Percentiles rank a stretch among this genome's conserved stretches.
phyloP scores from a whole-genome alignment of 1,284 basidiomycete species.

The Boletellus deceptivus region DNA sequence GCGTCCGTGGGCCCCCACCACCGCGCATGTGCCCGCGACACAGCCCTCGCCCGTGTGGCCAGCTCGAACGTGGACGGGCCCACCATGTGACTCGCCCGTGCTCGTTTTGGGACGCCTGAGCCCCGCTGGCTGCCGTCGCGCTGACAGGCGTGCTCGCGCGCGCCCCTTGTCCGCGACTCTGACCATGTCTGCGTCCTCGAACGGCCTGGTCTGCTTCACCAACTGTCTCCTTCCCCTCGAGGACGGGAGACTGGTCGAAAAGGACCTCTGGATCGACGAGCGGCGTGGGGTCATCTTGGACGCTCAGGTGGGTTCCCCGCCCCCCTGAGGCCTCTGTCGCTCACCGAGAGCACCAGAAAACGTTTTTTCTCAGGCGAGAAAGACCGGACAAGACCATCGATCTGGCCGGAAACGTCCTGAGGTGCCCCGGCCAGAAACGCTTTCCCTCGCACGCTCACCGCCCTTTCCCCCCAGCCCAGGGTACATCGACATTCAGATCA shows the following conservation, averaged over 20 bases:
- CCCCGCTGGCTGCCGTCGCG: not conserved
- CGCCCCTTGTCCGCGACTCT: conserved; percentile 6
- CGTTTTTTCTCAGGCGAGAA: conserved; percentile 62
- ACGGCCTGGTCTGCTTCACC: conserved; percentile 79
- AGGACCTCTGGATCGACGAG: conserved; percentile 78
- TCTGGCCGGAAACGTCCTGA: conserved; percentile 70
- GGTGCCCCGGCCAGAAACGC: conserved; percentile 38
- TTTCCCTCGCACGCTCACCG: not conserved
- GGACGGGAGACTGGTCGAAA: conserved; percentile 66
- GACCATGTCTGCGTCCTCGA: conserved; percentile 39
- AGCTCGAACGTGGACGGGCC: not conserved
- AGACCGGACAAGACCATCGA: conserved; percentile 64
- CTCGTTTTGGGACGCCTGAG: not conserved
- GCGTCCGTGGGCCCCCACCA: too few species aligned
- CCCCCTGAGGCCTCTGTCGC: not conserved
- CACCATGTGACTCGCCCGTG: conserved; percentile 3
- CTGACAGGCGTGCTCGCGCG: not conserved
- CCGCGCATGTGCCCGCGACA: conserved; percentile 7
- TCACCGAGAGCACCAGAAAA: conserved; percentile 29
- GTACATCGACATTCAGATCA: conserved; percentile 78
- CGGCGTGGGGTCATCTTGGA: conserved; percentile 66
- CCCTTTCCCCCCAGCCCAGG: conserved; percentile 53
- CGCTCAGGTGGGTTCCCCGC: conserved; percentile 51
- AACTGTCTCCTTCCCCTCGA: conserved; percentile 77
- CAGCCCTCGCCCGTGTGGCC: not conserved